Percentiles rank a stretch among this genome's conserved stretches.
These are phyloP conservation scores for Detonula confervacea DNA, from an alignment of 352 stramenopile genomes.

Conservation along the genomic window DNA sequence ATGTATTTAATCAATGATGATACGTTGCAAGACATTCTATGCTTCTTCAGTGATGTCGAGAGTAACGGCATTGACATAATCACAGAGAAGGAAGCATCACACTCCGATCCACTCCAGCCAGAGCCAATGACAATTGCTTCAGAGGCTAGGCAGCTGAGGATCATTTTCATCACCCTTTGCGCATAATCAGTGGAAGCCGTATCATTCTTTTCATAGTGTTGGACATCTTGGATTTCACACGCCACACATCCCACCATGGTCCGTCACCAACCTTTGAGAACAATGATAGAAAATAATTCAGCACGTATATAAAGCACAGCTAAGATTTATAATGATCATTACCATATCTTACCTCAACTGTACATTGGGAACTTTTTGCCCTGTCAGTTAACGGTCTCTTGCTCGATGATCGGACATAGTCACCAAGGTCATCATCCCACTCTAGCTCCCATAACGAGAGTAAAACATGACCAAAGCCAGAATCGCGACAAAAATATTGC, in stretches of 20 bases:
- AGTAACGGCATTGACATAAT: constrained; percentile 28
- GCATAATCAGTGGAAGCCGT: constrained; percentile 14
- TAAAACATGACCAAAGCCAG: constrained; percentile 65
- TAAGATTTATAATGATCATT: too few species aligned
- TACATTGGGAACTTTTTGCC: constrained; percentile 64
- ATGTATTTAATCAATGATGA: constrained; percentile 94
- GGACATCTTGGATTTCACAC: constrained; percentile 67
- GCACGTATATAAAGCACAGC: too few species aligned
- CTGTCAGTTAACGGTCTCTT: constrained; percentile 65
- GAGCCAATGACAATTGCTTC: constrained; percentile 90
- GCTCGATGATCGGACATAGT: constrained; percentile 60
- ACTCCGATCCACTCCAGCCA: constrained; percentile 55
- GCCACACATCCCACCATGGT: constrained; percentile 73
- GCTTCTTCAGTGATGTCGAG: constrained; percentile 91
- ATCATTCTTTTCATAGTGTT: constrained; percentile 62
- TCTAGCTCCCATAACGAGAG: constrained; percentile 79
- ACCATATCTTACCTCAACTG: too few species aligned
- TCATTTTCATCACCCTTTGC: constrained; percentile 90
- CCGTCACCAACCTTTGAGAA: constrained; percentile 78
- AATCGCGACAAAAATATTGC: constrained; percentile 81
- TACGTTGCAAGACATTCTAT: constrained; percentile 79
- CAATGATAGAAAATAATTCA: too few species aligned
- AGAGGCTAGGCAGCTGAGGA: constrained; percentile 92
- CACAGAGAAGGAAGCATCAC: constrained; percentile 23
- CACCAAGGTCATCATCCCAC: constrained; percentile 53